Percentiles rank a stretch among this genome's conserved stretches.
phyloP scores from a whole-genome alignment of 768 basidiomycete genomes.

The Russula sp. region DNA sequence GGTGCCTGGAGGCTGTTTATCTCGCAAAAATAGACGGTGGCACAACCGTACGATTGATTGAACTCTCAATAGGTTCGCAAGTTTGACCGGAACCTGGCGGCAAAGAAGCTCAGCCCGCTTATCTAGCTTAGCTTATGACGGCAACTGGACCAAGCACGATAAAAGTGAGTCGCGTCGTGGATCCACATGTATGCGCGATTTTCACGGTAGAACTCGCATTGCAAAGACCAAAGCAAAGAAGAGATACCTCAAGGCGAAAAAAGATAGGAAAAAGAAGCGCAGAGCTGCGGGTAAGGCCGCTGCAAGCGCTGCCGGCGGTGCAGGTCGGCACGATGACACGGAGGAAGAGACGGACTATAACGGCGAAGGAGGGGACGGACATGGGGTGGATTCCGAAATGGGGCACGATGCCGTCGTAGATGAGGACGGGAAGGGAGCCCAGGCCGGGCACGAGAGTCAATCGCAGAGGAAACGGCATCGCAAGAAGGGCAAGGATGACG shows the following conservation, averaged over 20 bases:
- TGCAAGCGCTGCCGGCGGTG: slow-evolving; percentile 12
- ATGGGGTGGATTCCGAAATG: neutral
- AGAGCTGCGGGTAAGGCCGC: slow-evolving; percentile 28
- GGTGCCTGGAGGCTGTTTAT: slow-evolving; percentile 6
- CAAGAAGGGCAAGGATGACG: neutral
- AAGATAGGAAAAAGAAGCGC: slow-evolving; percentile 50
- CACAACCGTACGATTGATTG: slow-evolving; percentile 5
- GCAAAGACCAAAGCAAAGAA: slow-evolving; percentile 64
- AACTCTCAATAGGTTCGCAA: slow-evolving; percentile 3
- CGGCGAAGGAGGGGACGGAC: neutral
- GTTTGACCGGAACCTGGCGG: slow-evolving; percentile 12
- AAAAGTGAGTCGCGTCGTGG: slow-evolving; percentile 18
- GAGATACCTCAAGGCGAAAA: slow-evolving; percentile 68
- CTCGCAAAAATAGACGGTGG: slow-evolving; percentile 1
- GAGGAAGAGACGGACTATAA: slow-evolving; percentile 3
- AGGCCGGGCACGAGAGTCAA: neutral
- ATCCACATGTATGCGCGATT: neutral
- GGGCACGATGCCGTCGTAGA: neutral
- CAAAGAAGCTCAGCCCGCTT: neutral
- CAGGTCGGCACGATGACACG: slow-evolving; percentile 23
- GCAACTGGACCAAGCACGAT: neutral
- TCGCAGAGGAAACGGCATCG: slow-evolving; percentile 1
- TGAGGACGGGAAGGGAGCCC: neutral
- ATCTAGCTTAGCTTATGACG: slow-evolving; percentile 8
- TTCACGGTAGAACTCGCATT: neutral